These are phyloP conservation scores for Desmodesmus armatus DNA, from an alignment of 139 green algal genomes.

Conservation along the genomic window DNA sequence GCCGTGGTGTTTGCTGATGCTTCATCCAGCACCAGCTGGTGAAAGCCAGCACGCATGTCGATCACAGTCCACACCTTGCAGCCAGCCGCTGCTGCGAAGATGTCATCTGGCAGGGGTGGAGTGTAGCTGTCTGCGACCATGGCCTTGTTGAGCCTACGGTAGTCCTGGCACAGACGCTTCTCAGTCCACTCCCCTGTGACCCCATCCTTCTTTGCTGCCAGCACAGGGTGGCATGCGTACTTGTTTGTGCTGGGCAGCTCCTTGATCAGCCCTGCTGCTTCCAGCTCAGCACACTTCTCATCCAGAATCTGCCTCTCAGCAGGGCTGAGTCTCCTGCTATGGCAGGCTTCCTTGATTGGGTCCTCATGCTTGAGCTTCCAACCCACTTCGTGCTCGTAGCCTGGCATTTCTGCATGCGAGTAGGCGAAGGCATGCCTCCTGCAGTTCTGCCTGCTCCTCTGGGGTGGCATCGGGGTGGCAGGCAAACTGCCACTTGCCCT, in stretches of 20 bases:
- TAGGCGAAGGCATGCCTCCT: slow-evolving; percentile 19
- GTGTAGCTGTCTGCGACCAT: neutral
- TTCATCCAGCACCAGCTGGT: too few relatives aligned
- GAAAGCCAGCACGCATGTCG: too few relatives aligned
- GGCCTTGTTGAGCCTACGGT: neutral
- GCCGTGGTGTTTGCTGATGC: too few relatives aligned
- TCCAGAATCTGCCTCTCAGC: slow-evolving; percentile 5
- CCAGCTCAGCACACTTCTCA: slow-evolving; percentile 9
- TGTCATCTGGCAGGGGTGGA: neutral
- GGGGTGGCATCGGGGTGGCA: too few relatives aligned
- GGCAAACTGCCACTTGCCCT: too few relatives aligned
- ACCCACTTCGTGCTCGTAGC: neutral
- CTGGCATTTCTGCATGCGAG: neutral
- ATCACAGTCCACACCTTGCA: too few relatives aligned
- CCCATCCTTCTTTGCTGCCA: slow-evolving; percentile 11
- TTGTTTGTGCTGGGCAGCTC: neutral
- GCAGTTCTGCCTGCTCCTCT: too few relatives aligned
- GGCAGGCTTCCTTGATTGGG: neutral
- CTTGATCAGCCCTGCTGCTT: neutral
- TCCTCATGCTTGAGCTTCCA: neutral
- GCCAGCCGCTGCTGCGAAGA: too few relatives aligned
- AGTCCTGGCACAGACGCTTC: neutral
- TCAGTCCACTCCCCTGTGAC: slow-evolving; percentile 4
- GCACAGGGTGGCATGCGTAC: neutral
- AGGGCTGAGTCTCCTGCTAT: neutral